Evolutionary conservation across 345 rosid genomes (phyloP).

Genomic region (Durio zibethinus): DNA sequence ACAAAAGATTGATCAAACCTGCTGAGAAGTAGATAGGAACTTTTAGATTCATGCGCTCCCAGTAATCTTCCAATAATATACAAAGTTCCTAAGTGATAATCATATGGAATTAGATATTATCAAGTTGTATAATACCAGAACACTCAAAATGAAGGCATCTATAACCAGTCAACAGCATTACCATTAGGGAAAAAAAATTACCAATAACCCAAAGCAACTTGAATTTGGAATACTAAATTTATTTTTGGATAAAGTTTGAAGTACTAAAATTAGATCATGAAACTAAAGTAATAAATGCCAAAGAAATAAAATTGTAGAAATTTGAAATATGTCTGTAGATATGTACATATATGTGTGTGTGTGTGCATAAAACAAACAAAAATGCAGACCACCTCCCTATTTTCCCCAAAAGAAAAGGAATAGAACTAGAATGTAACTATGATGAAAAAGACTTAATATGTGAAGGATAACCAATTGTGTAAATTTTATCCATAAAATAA

Average conservation of each 20-base stretch:
- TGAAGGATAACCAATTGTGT: too few relatives aligned
- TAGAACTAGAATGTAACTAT: too few relatives aligned
- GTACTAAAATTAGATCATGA: not conserved
- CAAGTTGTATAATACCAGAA: slow-evolving; percentile 2
- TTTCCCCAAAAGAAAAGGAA: too few relatives aligned
- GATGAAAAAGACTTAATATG: too few relatives aligned
- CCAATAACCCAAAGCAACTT: not conserved
- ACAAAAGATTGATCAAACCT: slow-evolving; percentile 42
- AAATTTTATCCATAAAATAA: too few relatives aligned
- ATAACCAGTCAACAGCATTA: not conserved
- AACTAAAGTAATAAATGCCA: not conserved
- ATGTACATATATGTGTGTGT: not conserved
- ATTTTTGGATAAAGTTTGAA: not conserved
- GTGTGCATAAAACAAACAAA: too few relatives aligned
- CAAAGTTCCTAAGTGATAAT: slow-evolving; percentile 62
- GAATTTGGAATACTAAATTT: not conserved
- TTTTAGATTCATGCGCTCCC: slow-evolving; percentile 91
- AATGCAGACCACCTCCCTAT: too few relatives aligned
- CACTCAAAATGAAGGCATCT: not conserved
- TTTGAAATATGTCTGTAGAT: not conserved
- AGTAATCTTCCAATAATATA: slow-evolving; percentile 88
- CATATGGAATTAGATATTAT: not conserved
- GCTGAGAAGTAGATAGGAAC: slow-evolving; percentile 96
- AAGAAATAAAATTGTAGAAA: not conserved
- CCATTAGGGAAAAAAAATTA: not conserved